Conservation (phyloP, 2,329 filamentous ascomycete species). For the Trichophyton mentagrophytes region DNA sequence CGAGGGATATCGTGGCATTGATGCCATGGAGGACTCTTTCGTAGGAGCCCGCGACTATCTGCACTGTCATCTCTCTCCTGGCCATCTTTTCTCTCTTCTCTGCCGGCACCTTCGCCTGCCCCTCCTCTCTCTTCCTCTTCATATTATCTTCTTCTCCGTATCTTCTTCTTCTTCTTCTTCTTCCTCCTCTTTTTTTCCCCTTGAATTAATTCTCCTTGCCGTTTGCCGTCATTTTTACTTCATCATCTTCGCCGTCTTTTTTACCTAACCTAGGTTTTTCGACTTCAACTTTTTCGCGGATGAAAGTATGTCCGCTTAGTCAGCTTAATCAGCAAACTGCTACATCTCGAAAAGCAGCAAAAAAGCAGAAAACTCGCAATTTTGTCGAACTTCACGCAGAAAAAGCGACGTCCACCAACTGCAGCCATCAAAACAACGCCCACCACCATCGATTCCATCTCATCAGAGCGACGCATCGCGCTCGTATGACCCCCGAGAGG, state of each 20-base stretch:
- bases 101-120: background rate
- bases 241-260: background rate
- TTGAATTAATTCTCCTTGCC: too few species aligned
- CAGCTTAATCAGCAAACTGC: background rate
- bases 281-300: background rate
- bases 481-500: constrained; percentile 32
- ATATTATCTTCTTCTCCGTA: background rate
- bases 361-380: background rate
- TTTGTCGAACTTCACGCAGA: background rate
- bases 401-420: constrained; percentile 13
- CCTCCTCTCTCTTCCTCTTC: background rate
- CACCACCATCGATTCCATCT: constrained; percentile 32
- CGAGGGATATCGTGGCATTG: constrained; percentile 48
- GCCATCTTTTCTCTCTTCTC: constrained; percentile 13
- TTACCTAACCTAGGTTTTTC: constrained; percentile 1
- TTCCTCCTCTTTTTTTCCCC: background rate
- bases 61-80: constrained; percentile 46
- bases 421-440: constrained; percentile 26
- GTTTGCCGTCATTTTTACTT: too few species aligned
- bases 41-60: constrained; percentile 87
- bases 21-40: constrained; percentile 85
- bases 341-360: background rate
- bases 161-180: background rate
- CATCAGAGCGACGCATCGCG: constrained; percentile 33
- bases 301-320: background rate